Evolutionary conservation across 108 stramenopile genomes (phyloP), one percentile per base, ranked within the genome.

Genomic region (Skeletonema menzelii): DNA sequence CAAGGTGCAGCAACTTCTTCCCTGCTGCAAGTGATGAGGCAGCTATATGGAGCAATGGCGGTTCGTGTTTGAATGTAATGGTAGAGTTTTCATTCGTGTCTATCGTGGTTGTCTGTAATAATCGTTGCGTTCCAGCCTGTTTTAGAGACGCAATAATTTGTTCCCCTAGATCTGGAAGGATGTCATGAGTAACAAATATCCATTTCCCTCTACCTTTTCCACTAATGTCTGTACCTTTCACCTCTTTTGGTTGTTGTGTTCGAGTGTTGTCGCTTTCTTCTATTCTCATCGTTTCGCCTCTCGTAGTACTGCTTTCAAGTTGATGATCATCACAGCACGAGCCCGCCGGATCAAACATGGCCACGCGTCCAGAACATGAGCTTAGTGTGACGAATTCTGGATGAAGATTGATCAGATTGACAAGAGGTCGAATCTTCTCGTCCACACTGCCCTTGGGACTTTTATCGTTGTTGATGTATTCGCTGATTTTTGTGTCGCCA

Each of bases 401-500:
- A 70, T 93, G 91, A 4, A 34, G 59, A 84, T 95, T 95, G 69
- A 95, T 86, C 27, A 90, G 64, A 73, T 90, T 87, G 5, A 90
- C 86, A 22, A 92, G 66, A 24, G 68, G 67, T 24, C 72, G 91
- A 58, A 95, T 92, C 20, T 86, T 82, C n/a, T 70, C 87, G 69
- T 95, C 94, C 15, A 95, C 90, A 42, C 80, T 87, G 14, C 94
- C 94, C 58, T 92, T 95, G 49, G 91, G 91, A 13, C 88, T 89
- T 67, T 89, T 92, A 76, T 95, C 94, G 37, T 27, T 37, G 53
- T 56, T 34, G 63, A 15, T 26, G 37, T 44, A 44, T 28, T 26
- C 40, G 31, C 59, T 34, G 31, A 28, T 59, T 1, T 49, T 22
- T 28, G n/a, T 38, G 12, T 63, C 31, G 24, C 78, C 78, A 47